Evolutionary conservation across 805 yeast genomes (phyloP).

Genomic region (Saccharomycopsis capsularis): DNA sequence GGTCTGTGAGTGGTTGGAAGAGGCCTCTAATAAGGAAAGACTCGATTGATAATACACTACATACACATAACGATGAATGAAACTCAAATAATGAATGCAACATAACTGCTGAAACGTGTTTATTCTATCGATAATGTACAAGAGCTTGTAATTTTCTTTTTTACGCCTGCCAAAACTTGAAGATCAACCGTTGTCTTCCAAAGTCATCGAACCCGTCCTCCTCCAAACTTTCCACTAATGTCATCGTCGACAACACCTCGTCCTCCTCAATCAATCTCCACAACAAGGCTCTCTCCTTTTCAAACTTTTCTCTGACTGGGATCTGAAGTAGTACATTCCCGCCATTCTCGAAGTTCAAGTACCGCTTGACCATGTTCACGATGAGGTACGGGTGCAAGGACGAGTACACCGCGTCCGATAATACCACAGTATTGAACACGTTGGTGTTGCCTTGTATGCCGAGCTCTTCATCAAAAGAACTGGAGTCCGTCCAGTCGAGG

Average conservation of each 20-base stretch:
- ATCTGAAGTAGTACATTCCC: constrained; percentile 57
- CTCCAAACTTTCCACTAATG: constrained; percentile 32
- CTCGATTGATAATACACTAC: no score
- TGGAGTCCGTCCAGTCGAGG: constrained; percentile 75
- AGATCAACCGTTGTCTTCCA: constrained; percentile 60
- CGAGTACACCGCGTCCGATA: constrained; percentile 89
- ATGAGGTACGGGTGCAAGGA: constrained; percentile 73
- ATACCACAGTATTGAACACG: constrained; percentile 50
- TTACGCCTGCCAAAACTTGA: constrained; percentile 28
- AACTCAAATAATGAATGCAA: no score
- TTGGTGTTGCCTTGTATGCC: constrained; percentile 26
- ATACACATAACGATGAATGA: no score
- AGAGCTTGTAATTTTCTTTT: no score
- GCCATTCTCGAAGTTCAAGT: constrained; percentile 33
- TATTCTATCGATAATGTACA: no score
- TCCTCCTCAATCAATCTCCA: constrained; percentile 44
- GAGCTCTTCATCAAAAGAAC: constrained; percentile 26
- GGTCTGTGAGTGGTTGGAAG: no score
- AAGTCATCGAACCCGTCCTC: constrained; percentile 81
- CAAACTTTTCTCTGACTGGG: constrained; percentile 65
- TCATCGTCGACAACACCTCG: constrained; percentile 28
- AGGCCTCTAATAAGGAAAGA: no score
- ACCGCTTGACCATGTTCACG: constrained; percentile 43
- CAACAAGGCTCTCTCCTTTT: constrained; percentile 52
- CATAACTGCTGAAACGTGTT: no score